Base-by-base conservation (phyloP, 2,329 filamentous ascomycete species). In the Plectosphaerella sp. region DNA sequence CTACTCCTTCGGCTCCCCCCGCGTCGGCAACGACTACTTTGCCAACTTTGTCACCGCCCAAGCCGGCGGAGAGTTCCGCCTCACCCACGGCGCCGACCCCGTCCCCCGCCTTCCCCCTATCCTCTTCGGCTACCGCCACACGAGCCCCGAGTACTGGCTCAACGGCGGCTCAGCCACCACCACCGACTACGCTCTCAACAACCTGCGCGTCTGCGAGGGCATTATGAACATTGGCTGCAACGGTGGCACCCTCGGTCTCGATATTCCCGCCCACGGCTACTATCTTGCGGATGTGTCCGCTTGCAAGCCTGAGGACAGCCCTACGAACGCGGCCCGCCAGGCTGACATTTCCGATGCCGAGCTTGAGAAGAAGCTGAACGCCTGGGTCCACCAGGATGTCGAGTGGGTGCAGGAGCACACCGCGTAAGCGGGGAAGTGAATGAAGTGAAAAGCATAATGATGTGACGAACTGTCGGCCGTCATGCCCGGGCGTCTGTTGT, bases 111-210 rank as follows among this genome's bases (percentile, higher is more conserved):
- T 91, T 37, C 87, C 87, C 1, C 80, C 84, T 11, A 67, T 82
- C 52, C 49, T 79, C 45, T 65, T 86, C 49, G 79, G 79, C 35
- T 91, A 83, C 71, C 71, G 77, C 39, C 87, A 90, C 66, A 79
- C 82, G n/a, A 80, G 74, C 15, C 85, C 87, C 1, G 88, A 91
- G 72, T 89, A 84, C 69, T 89, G 81, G 76, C 71, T 87, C 36
- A 63, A 70, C 8, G 62, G 60, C 33, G 72, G 72, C 15, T 49
- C 49, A 3, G 57, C 64, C 15, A 61, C 56, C 48, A 69, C 66
- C 7, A 58, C 64, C 39, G 58, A 67, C 55, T 77, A 77, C 59
- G 55, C 58, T 12, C 56, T 72, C 33, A 51, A 47, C 5, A 70
- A 77, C 47, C 60, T 83, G 58, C 59, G 67, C 48, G 65, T 76